These are phyloP conservation scores for Lactarius pseudohatsudake DNA, from an alignment of 768 basidiomycete genomes.

Conservation along the genomic window DNA sequence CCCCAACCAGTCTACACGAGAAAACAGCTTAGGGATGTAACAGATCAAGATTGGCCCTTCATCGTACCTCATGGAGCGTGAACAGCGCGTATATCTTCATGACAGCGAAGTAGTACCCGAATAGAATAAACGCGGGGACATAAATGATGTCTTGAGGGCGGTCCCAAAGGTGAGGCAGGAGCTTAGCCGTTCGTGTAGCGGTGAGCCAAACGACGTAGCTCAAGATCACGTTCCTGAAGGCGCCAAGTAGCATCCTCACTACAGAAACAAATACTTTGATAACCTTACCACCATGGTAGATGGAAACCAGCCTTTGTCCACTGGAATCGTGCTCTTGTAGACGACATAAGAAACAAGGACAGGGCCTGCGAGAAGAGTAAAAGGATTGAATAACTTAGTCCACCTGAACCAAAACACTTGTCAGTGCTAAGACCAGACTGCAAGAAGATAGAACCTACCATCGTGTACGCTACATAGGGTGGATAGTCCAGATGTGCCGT, in stretches of 20 bases:
- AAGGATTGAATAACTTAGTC: conserved; percentile 84
- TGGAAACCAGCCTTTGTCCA: conserved; percentile 73
- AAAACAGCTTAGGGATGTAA: conserved; percentile 6
- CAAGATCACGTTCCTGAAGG: conserved; percentile 60
- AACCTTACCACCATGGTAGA: conserved; percentile 74
- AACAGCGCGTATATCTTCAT: conserved; percentile 93
- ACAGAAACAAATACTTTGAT: neutral
- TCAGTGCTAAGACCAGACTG: conserved; percentile 19
- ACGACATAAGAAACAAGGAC: conserved; percentile 73
- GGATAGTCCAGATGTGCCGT: conserved; percentile 80
- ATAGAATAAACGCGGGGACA: conserved; percentile 67
- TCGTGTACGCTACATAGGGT: conserved; percentile 86
- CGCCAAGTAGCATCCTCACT: neutral
- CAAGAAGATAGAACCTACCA: conserved; percentile 49
- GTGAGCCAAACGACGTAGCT: conserved; percentile 71
- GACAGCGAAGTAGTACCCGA: conserved; percentile 92
- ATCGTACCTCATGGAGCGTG: conserved; percentile 82
- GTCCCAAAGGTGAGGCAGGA: conserved; percentile 58
- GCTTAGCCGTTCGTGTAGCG: conserved; percentile 74
- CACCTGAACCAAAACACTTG: conserved; percentile 46
- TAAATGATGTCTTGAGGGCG: conserved; percentile 58
- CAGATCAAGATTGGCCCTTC: neutral
- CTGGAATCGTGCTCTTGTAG: conserved; percentile 72
- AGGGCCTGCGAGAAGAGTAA: conserved; percentile 85
- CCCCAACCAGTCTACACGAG: conserved; percentile 81